Evolutionary conservation across 331 rosid species (phyloP).

Genomic region (Quercus tomentella): DNA sequence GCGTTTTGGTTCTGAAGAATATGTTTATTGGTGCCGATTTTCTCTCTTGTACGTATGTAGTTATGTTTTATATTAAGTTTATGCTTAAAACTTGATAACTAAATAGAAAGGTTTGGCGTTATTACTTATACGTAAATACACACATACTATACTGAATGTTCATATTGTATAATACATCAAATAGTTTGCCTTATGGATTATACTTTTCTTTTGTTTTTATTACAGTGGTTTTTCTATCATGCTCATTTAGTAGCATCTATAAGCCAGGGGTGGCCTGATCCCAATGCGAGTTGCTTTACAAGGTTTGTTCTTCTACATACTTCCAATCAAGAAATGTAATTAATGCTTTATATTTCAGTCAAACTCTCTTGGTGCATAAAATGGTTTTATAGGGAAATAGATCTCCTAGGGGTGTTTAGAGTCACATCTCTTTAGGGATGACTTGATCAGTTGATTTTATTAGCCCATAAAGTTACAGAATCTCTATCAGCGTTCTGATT

Average conservation of each 20-base stretch:
- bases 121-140: neutral
- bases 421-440: no score
- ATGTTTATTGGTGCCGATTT: neutral
- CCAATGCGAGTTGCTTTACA: neutral
- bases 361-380: no score
- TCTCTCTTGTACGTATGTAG: slow-evolving; percentile 17
- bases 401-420: no score
- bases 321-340: neutral
- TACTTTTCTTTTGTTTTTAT: neutral
- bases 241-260: neutral
- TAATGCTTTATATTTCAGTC: no score
- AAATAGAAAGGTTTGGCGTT: neutral
- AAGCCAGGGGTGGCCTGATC: neutral
- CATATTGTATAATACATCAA: neutral
- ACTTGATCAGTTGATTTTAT: no score
- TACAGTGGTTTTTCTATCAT: neutral
- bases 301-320: neutral
- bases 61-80: neutral
- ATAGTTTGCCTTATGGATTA: neutral
- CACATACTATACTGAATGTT: neutral
- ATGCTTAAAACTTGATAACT: neutral
- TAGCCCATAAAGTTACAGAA: no score
- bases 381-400: no score
- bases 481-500: no score
- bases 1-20: slow-evolving; percentile 21